Evolutionary conservation across 768 basidiomycete genomes (phyloP).

Genomic region (Clitopilus passeckerianus): DNA sequence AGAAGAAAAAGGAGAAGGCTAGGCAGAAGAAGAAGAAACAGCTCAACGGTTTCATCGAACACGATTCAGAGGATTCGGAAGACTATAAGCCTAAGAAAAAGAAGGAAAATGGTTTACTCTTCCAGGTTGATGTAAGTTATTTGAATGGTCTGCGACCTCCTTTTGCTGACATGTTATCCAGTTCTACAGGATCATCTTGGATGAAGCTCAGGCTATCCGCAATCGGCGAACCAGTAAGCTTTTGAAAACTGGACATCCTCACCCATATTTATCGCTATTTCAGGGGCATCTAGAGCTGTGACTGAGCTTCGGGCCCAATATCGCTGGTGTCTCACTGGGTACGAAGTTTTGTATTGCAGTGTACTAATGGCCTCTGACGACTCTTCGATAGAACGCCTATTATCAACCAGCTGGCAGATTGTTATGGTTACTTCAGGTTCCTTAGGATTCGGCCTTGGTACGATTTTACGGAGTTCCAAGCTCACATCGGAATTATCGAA

Average conservation of each 20-base stretch:
- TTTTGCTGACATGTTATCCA: conserved; percentile 10
- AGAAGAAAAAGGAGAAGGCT: conserved; percentile 39
- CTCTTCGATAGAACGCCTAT: conserved; percentile 47
- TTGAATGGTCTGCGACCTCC: not conserved
- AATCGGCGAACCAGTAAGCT: conserved; percentile 42
- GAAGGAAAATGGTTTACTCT: conserved; percentile 39
- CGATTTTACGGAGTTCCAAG: conserved; percentile 36
- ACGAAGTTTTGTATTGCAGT: conserved; percentile 6
- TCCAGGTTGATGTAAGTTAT: conserved; percentile 39
- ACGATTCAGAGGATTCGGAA: conserved; percentile 30
- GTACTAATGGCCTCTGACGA: not conserved
- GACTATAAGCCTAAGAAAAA: conserved; percentile 22
- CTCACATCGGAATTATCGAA: conserved; percentile 32
- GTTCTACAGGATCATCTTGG: conserved; percentile 50
- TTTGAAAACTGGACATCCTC: not conserved
- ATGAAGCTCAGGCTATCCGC: conserved; percentile 55
- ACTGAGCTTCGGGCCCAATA: conserved; percentile 45
- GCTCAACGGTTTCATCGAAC: conserved; percentile 24
- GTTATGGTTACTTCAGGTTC: conserved; percentile 42
- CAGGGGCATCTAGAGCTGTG: conserved; percentile 51
- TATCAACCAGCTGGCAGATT: conserved; percentile 55
- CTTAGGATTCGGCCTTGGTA: conserved; percentile 42
- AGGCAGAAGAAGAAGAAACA: conserved; percentile 21
- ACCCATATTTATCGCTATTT: not conserved
- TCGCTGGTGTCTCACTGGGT: conserved; percentile 70